Percentiles rank a stretch among this genome's conserved stretches.
Conservation (phyloP, 2,329 filamentous ascomycete species). For the Incumbomyces delicatus region DNA sequence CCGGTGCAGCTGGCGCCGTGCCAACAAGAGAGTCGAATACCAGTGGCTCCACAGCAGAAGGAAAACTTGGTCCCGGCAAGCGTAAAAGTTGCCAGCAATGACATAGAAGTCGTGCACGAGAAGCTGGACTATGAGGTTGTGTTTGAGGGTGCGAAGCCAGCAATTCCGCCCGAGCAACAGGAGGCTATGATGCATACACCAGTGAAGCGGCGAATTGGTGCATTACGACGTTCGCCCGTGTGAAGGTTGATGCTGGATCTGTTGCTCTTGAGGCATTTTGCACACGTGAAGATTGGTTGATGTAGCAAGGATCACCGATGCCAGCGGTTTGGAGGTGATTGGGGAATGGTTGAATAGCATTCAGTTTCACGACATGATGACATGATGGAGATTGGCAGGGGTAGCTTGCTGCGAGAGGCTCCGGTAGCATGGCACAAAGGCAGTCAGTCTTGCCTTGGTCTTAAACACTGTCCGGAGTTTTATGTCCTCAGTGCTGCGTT, state of each 20-base stretch:
- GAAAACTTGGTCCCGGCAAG: not conserved
- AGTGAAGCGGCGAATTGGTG: slow-evolving; percentile 17
- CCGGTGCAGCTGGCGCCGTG: slow-evolving; percentile 10
- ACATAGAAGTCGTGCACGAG: not conserved
- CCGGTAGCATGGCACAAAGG: no score
- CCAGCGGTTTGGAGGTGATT: no score
- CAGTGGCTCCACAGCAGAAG: not conserved
- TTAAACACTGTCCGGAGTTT: no score
- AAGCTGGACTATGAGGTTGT: not conserved
- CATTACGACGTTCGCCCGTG: slow-evolving; percentile 21
- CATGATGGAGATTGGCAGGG: no score
- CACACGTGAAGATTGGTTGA: no score
- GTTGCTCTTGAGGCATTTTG: no score
- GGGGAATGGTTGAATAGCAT: no score
- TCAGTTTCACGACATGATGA: no score
- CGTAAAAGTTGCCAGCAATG: not conserved
- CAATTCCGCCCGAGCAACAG: slow-evolving; percentile 19
- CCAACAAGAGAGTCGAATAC: not conserved
- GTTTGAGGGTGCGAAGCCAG: slow-evolving; percentile 8
- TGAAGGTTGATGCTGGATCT: not conserved
- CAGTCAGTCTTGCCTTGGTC: no score
- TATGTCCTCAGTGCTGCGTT: no score
- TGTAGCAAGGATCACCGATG: no score
- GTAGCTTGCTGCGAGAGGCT: no score
- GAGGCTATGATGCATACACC: slow-evolving; percentile 21